Evolutionary conservation across 306 rosid genomes (phyloP), one percentile per base, ranked within the genome.

Genomic region (Ormosia semicastrata): DNA sequence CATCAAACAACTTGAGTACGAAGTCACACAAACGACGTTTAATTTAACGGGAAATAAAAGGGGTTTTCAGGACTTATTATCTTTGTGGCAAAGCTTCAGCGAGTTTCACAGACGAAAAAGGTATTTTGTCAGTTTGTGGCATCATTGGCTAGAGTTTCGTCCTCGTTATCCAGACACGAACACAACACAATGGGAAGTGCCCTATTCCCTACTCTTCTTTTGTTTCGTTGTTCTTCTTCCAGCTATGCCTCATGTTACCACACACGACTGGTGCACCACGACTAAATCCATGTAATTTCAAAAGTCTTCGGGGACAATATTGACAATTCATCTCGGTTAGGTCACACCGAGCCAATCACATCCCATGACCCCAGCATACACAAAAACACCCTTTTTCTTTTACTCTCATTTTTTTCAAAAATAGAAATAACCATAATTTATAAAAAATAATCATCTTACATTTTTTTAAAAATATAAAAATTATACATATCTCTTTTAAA

Each of bases 251-350:
- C 85, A 65, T 70, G 85, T 17, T 66, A 81, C 30, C 30, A 0
- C 41, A 53, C 72, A 13, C 33, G 9, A 65, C 43, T 73, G 56
- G 41, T 47, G 8, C 71, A 63, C 47, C 33, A 36, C 57, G 24
- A 9, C 57, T 56, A 3, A 10, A 54, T 15, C 47, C 66, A 7
- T 3, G 73, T 17, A 83, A 74, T 81, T 60, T 17, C 44, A 37
- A 7, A 85, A 75, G 65, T 78, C 88, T 7, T 18, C 66, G 33
- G 83, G 86, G 81, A 0, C 39, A 85, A 4, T 66, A 0, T 8
- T 7, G 73, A 36, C 81, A 54, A 7, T 59, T 30, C 30, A 3
- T 11, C 11, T 2, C 4, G 4, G 7, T 4, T 66, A 34, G 8
- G 71, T 44, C 64, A 17, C 77, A 29, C 71, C 75, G 54, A 50